Evolutionary conservation across 2,329 filamentous ascomycete genomes (phyloP), one percentile per base, ranked within the genome.

Genomic region (Fusarium albosuccineum): DNA sequence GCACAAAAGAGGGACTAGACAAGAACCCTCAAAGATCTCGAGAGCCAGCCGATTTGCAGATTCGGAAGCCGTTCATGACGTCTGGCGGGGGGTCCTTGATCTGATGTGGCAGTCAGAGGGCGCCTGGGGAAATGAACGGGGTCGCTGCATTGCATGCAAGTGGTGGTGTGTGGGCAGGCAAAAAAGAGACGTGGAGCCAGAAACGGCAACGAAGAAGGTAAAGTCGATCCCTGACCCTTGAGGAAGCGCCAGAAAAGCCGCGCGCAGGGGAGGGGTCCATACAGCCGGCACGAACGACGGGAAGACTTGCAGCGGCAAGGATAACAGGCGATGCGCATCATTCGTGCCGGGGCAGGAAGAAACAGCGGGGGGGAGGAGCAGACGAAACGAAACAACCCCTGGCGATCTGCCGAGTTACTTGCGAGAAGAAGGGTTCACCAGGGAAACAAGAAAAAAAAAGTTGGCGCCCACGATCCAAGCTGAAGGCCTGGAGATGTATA

Each of bases 91-190:
- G 42, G 34, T 16, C 26, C 29, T 30, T 30, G 34, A 34, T 29
- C 44, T 50, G 57, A 54, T 27, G 48, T 41, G 60, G 63, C 63
- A 62, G 42, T 46, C 59, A 59, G 48, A 46, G 14, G 42, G 66
- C 66, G 66, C 62, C 66, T 69, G 66, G 60, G 68, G 67, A 73
- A 73, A 72, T 72, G 70, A 64, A 73, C 64, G 68, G 71, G 71
- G 70, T 71, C 58, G 41, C 17, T 69, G 70, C 71, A 73, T 70
- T 67, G 70, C 70, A 72, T 71, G 48, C 45, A 27, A 58, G 59
- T 64, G 52, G 59, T 66, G 30, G 58, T 67, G 66, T 30, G 27
- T 22, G 51, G 30, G 30, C 30, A 33, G 11, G 11, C 29, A 14
- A 13, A 33, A 27, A 29, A 29, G 17, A 50, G 26, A 57, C 30